Percentiles rank a stretch among this genome's conserved stretches.
Conservation (phyloP, 192 early-diverging fungal species). For the Cetraspora pellucida region DNA sequence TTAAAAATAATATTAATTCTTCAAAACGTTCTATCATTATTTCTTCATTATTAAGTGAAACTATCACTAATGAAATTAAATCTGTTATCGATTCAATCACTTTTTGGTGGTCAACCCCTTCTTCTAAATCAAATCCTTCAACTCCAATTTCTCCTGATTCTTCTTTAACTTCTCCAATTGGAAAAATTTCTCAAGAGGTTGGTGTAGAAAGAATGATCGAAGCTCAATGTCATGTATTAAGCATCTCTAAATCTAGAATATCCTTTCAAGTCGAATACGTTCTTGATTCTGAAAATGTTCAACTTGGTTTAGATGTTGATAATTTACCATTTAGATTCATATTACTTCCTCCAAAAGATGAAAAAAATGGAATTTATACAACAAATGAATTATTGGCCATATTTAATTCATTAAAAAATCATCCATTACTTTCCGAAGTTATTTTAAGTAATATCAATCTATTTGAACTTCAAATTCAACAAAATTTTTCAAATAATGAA, state of each 20-base stretch:
- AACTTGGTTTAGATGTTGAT: neutral
- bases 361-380: neutral
- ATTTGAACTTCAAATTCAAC: constrained; percentile 26
- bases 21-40: neutral
- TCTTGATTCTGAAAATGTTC: neutral
- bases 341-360: neutral
- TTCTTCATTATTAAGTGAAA: neutral
- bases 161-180: neutral
- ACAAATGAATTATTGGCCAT: constrained; percentile 12
- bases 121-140: constrained; percentile 3
- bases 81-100: constrained; percentile 9
- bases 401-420: constrained; percentile 13
- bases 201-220: constrained; percentile 21
- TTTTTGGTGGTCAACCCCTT: constrained; percentile 10
- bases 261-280: neutral
- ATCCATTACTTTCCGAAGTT: constrained; percentile 15
- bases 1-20: neutral
- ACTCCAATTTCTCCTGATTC: neutral
- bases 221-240: constrained; percentile 18
- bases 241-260: neutral
- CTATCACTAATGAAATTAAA: neutral
- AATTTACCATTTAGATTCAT: constrained; percentile 11
- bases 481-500: neutral
- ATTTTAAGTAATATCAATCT: neutral
- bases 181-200: neutral